phyloP scores from a whole-genome alignment of 164 flowering plant species.

The Santalum album region DNA sequence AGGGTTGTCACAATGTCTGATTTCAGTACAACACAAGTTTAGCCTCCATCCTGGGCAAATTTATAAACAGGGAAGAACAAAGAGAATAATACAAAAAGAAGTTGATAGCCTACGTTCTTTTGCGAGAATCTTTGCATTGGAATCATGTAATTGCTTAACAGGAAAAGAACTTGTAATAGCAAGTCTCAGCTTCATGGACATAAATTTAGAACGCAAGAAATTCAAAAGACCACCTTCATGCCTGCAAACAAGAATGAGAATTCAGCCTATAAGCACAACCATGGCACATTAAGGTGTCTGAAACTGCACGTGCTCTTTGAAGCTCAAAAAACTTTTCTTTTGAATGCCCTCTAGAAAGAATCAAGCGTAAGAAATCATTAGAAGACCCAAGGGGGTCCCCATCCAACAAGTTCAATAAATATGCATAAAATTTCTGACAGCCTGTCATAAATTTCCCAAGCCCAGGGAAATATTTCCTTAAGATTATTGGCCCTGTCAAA shows the following conservation, averaged over 20 bases:
- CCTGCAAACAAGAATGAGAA: conserved; percentile 34
- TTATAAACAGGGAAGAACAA: conserved; percentile 1
- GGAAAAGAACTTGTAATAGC: conserved; percentile 25
- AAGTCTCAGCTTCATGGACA: conserved; percentile 20
- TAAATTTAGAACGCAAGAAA: conserved; percentile 37
- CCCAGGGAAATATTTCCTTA: too few relatives aligned
- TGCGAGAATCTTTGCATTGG: conserved; percentile 30
- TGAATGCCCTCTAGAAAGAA: too few relatives aligned
- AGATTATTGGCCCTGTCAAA: too few relatives aligned
- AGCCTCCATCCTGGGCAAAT: conserved; percentile 7
- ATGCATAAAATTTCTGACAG: too few relatives aligned
- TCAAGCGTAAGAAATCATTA: too few relatives aligned
- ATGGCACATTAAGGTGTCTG: neutral
- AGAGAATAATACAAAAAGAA: neutral
- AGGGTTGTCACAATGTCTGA: conserved; percentile 75
- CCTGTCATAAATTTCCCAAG: too few relatives aligned
- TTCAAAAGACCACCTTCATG: conserved; percentile 75
- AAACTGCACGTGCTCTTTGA: neutral
- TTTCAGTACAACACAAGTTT: conserved; percentile 4
- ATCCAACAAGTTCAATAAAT: too few relatives aligned
- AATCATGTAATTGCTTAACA: conserved; percentile 7
- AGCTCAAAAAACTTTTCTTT: too few relatives aligned
- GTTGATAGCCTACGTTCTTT: conserved; percentile 49
- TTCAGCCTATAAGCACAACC: neutral
- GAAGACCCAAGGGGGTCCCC: too few relatives aligned